Evolutionary conservation across 2,329 filamentous ascomycete species (phyloP), one percentile per base, ranked within the genome.

Genomic region (Colletotrichum sp.): DNA sequence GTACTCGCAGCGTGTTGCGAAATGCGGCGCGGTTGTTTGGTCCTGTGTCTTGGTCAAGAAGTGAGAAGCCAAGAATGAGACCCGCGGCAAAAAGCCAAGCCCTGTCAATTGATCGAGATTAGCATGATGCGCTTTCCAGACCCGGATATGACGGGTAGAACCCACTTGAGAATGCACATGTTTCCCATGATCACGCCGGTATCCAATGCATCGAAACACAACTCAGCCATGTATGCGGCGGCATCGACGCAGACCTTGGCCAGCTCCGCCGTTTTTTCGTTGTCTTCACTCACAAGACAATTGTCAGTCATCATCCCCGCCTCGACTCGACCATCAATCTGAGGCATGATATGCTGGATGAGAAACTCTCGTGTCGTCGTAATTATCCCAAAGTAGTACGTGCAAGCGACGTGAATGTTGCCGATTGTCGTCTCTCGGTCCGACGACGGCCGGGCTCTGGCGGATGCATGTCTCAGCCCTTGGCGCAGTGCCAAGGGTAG

Each of bases 81-180:
- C 90, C 90, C 3, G 91, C 89, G 0, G 90, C 89, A 72, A 92
- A 92, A 0, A 91, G 28, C 71, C 70, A 76, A 0, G 59, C 65
- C 24, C 24, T 26, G 24, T 26, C 24, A 26, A 26, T 48, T 21
- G 4, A 21, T n/a, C 0, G 2, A 12, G n/a, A 7, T 18, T 9
- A 36, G 5, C 7, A 21, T 26, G 12, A 39, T 28, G 7, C 39
- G 7, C 0, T 7, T 18, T 28, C 34, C 6, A 24, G 1, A 32
- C 26, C 26, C 26, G 26, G 26, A 28, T 1, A 8, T 13, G 6
- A 18, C 21, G 8, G 9, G 16, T 43, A 32, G 5, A 34, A 78
- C 88, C 81, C 81, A 91, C 90, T 92, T 92, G 71, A 92, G 82
- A 7, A 92, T 87, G 52, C 89, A 90, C 90, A 92, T 91, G 71